Base-by-base conservation (phyloP, 768 basidiomycete species). In the Boletus rubroflammeus region DNA sequence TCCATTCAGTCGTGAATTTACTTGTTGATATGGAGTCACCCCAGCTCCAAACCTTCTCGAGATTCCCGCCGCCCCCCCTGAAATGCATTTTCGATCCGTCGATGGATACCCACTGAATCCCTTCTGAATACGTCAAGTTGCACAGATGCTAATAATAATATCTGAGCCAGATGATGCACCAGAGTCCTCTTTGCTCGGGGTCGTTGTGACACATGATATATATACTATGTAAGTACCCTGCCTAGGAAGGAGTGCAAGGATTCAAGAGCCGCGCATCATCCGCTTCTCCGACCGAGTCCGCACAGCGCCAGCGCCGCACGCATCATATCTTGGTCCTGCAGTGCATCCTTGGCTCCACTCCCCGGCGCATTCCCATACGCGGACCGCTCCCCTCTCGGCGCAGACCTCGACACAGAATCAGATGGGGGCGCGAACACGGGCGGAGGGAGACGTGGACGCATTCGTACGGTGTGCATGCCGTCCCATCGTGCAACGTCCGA, bases 241-340 rank as follows among this genome's bases (percentile, higher is more conserved):
- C 32, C 11, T 14, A 14, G 32, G 13, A 14, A 34, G 15, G 34
- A 8, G 11, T 11, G 31, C 0, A 32, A 10, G 29, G 29, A 10
- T n/a, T 19, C n/a, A 10, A 19, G 25, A 23, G 14, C 13, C 19
- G 10, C 38, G 14, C 39, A 29, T 65, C 56, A 65, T 32, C 46
- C 60, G 6, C 55, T 50, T 54, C 58, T 50, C 42, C 70, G 66
- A 36, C 76, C 72, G 35, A 78, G 73, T 32, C 86, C 85, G 65
- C 85, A 88, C 19, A 88, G 69, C 40, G 81, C 82, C 38, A 86
- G 71, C 26, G 86, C 86, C 23, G 85, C 86, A 56, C 79, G 80
- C 81, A 88, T 84, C 70, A 82, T 81, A 52, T 85, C 85, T 32
- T 85, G 81, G 65, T 86, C 83, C 42, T 79, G 76, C 63, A 55